Evolutionary conservation across 768 basidiomycete genomes (phyloP), one percentile per base, ranked within the genome.

Genomic region (Kwoniella sp.): DNA sequence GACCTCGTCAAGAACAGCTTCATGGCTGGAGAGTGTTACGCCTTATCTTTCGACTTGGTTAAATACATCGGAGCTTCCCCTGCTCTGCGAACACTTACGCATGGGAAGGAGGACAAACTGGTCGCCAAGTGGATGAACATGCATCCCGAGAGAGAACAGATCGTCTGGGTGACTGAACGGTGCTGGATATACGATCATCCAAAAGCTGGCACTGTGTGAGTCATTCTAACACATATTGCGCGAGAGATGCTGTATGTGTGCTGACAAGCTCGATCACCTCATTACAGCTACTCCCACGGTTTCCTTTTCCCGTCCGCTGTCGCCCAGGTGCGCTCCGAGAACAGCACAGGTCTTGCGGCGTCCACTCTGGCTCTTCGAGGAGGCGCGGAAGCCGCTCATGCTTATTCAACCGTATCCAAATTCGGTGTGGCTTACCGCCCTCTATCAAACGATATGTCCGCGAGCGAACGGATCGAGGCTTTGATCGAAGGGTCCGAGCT

Each of bases 141-240:
- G 58, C 94, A 96, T 82, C 93, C 94, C 55, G 68, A 82, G 69
- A 52, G 81, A 68, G 82, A 85, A 29, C 86, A 89, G 70, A 86
- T 99, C 45, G 86, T 92, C 50, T 98, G 95, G 94, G 85, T 85
- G 31, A 89, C 90, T 71, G 94, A 99, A 76, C 86, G 89, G 28
- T 98, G 95, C 81, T 95, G 92, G 91, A 92, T 99, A 70, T 97
- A 99, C 81, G 94, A 99, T 77, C 95, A 97, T 81, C 95, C 95
- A 1, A 89, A 92, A 55, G 88, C 91, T 17, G 90, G 91, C 54
- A 96, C 94, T 22, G 93, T 95, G 88, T 93, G 83, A 75, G 90
- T 84, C 28, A 30, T 58, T 29, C 45, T 52, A 8, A 11, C 25
- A n/a, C 20, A 26, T 41, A 13, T 17, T 53, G 25, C 15, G 30